Evolutionary conservation across 1,284 basidiomycete species (phyloP).

Genomic region (Sporisorium sorghi): DNA sequence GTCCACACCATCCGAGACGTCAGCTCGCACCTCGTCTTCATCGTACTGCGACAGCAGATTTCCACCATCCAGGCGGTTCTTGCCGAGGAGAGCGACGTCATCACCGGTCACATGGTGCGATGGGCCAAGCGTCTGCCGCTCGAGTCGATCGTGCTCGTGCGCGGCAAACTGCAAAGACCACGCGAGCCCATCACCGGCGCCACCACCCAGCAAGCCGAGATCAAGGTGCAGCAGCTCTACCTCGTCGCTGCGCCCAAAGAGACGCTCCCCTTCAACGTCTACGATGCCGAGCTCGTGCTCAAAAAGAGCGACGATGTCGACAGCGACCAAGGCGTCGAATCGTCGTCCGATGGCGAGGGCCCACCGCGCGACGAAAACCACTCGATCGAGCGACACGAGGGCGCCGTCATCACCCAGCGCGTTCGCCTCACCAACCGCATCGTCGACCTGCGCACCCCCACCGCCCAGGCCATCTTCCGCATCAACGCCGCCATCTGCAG

Average conservation of each 20-base stretch:
- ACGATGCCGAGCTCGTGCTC: constrained; percentile 59
- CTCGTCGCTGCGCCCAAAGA: constrained; percentile 54
- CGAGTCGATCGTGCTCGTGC: constrained; percentile 62
- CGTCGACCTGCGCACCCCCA: constrained; percentile 64
- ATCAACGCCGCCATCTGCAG: constrained; percentile 62
- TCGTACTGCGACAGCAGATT: constrained; percentile 63
- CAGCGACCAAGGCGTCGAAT: constrained; percentile 23
- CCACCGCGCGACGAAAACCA: constrained; percentile 34
- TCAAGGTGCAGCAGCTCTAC: constrained; percentile 59
- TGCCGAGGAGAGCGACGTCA: constrained; percentile 40
- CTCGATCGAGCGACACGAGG: constrained; percentile 36
- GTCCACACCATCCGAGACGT: constrained; percentile 63
- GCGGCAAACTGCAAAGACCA: constrained; percentile 57
- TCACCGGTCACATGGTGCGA: constrained; percentile 62
- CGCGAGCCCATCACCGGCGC: constrained; percentile 58
- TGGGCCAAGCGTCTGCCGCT: constrained; percentile 62
- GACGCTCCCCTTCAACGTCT: constrained; percentile 63
- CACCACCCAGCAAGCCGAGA: constrained; percentile 56
- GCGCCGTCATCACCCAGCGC: constrained; percentile 55
- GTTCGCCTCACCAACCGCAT: constrained; percentile 64
- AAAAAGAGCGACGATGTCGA: constrained; percentile 51
- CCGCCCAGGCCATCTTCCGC: constrained; percentile 63
- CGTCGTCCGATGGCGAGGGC: constrained; percentile 28
- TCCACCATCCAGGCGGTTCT: constrained; percentile 63
- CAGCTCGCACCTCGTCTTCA: constrained; percentile 60